Percentiles rank a stretch among this genome's conserved stretches.
Evolutionary conservation across 441 rosid genomes (phyloP).

Genomic region (Metrosideros polymorpha): DNA sequence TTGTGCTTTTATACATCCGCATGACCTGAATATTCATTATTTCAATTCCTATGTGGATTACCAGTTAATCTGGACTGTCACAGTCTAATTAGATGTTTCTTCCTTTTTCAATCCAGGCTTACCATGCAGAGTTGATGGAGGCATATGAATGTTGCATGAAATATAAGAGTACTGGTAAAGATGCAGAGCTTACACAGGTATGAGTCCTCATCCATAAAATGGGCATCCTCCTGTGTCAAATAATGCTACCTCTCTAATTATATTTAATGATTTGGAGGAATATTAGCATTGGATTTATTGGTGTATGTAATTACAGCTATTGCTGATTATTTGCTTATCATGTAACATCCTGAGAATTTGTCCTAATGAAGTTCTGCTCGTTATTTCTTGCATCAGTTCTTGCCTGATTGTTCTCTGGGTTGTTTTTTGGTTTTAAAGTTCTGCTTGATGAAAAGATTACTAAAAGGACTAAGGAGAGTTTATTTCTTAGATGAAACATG

Average conservation of each 20-base stretch:
- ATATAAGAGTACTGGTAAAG: constrained; percentile 86
- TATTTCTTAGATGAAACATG: not conserved
- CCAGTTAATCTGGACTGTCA: not conserved
- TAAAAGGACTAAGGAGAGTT: not conserved
- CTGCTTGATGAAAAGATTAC: not conserved
- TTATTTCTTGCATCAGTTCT: not conserved
- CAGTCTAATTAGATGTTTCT: not conserved
- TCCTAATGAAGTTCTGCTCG: not conserved
- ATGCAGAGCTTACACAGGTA: constrained; percentile 99
- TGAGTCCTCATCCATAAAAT: not conserved
- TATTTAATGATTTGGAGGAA: not conserved
- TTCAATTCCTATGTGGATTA: not conserved
- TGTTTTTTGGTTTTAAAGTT: not conserved
- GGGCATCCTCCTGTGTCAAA: not conserved
- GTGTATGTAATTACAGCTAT: not conserved
- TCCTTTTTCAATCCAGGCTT: constrained; percentile 49
- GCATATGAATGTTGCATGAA: constrained; percentile 93
- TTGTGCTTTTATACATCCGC: not conserved
- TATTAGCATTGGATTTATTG: not conserved
- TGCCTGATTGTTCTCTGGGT: not conserved
- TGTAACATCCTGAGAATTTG: not conserved
- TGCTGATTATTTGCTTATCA: not conserved
- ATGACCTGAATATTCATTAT: not conserved
- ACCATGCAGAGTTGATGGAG: constrained; percentile 85
- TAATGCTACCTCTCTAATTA: not conserved